Evolutionary conservation across 1,284 basidiomycete species (phyloP).

Genomic region (Moesziomyces sp.): DNA sequence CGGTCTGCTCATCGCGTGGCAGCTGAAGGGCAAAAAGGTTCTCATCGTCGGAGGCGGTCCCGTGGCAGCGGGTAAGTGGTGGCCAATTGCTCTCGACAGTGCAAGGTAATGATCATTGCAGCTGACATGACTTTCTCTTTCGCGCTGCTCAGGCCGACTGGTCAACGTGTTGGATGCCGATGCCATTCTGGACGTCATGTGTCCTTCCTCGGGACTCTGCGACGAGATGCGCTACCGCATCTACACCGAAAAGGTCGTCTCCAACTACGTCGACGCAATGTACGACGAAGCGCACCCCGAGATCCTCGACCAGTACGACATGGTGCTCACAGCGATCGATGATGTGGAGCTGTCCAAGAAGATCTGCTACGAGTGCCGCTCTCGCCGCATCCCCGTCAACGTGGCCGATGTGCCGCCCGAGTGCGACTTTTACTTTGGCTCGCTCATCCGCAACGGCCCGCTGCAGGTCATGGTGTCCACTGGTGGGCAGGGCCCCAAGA

Average conservation of each 20-base stretch:
- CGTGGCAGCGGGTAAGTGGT: conserved; percentile 75
- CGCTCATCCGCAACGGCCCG: conserved; percentile 88
- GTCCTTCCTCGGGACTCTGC: conserved; percentile 59
- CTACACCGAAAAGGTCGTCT: conserved; percentile 45
- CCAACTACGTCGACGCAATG: conserved; percentile 47
- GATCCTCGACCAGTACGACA: conserved; percentile 71
- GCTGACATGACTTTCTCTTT: neutral
- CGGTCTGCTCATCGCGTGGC: conserved; percentile 86
- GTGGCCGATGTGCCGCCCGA: conserved; percentile 88
- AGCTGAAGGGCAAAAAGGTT: conserved; percentile 81
- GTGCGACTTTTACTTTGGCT: conserved; percentile 99
- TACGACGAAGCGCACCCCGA: conserved; percentile 65
- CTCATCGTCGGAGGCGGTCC: conserved; percentile 90
- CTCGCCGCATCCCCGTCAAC: conserved; percentile 84
- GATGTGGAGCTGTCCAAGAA: conserved; percentile 77
- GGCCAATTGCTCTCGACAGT: no score
- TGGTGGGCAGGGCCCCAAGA: conserved; percentile 89
- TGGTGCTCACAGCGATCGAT: conserved; percentile 95
- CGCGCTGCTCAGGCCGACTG: conserved; percentile 44
- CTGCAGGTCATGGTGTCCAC: conserved; percentile 96
- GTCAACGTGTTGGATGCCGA: conserved; percentile 66
- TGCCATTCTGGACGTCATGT: conserved; percentile 63
- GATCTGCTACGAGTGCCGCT: conserved; percentile 80
- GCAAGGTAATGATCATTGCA: no score
- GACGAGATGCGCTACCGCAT: conserved; percentile 62